These are phyloP conservation scores for Filobasidium uniguttulatum DNA, from an alignment of 1,284 basidiomycete species.

Conservation along the genomic window DNA sequence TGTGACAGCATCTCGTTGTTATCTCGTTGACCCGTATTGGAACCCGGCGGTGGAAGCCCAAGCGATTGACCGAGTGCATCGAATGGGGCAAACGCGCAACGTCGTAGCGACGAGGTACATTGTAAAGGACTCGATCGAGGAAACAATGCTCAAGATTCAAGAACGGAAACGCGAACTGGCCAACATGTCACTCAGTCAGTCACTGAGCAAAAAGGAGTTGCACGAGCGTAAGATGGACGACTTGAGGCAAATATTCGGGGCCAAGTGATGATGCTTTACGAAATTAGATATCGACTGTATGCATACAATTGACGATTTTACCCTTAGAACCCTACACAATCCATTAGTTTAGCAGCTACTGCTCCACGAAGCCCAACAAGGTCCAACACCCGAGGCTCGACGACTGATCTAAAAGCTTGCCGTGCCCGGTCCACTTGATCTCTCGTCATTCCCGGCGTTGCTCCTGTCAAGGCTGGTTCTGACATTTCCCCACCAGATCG, in stretches of 20 bases:
- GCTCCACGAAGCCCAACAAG: constrained; percentile 6
- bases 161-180: constrained; percentile 85
- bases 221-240: constrained; percentile 54
- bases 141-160: constrained; percentile 75
- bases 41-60: constrained; percentile 95
- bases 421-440: constrained; percentile 6
- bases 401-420: constrained; percentile 6
- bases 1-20: constrained; percentile 79
- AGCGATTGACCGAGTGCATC: constrained; percentile 90
- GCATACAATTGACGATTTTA: not conserved
- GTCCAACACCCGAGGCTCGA: constrained; percentile 11
- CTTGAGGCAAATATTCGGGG: constrained; percentile 12
- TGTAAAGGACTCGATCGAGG: constrained; percentile 87
- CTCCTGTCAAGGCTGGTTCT: not conserved
- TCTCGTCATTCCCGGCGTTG: not conserved
- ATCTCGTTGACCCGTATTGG: constrained; percentile 94
- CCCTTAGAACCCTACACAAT: constrained; percentile 13
- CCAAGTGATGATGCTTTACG: not conserved
- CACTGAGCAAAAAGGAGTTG: constrained; percentile 67
- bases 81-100: constrained; percentile 77
- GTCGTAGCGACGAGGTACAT: constrained; percentile 86
- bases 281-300: not conserved
- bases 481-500: not conserved
- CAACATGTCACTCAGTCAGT: constrained; percentile 68
- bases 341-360: constrained; percentile 8